phyloP scores from a whole-genome alignment of 192 early-diverging fungal species.

The Entophlyctis helioformis region DNA sequence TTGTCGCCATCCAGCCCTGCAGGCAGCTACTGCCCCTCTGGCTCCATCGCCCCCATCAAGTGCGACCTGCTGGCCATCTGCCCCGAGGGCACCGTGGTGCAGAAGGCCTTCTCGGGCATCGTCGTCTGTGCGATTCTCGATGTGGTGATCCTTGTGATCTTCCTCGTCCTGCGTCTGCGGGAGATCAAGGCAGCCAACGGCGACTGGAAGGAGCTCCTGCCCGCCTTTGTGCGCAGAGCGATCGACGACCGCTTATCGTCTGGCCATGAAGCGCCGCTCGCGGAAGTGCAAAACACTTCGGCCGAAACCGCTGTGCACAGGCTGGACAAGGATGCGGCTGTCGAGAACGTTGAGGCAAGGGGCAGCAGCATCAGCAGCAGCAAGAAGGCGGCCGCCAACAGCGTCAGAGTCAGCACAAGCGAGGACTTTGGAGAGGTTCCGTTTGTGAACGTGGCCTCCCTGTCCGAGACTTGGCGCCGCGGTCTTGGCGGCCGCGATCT shows the following conservation, averaged over 20 bases:
- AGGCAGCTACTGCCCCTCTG: constrained; percentile 39
- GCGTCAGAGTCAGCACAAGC: too few relatives aligned
- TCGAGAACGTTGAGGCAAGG: too few relatives aligned
- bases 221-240: too few relatives aligned
- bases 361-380: too few relatives aligned
- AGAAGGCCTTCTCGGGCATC: constrained; percentile 5
- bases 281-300: not conserved
- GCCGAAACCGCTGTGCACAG: too few relatives aligned
- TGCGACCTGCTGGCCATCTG: constrained; percentile 20
- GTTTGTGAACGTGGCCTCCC: not conserved
- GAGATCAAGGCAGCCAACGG: not conserved
- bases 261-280: too few relatives aligned
- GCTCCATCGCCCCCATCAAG: constrained; percentile 16
- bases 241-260: too few relatives aligned
- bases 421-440: too few relatives aligned
- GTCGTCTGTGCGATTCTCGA: constrained; percentile 8
- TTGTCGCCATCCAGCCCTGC: constrained; percentile 42
- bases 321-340: too few relatives aligned
- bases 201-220: too few relatives aligned
- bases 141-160: constrained; percentile 5
- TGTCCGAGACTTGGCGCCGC: not conserved
- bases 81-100: constrained; percentile 7
- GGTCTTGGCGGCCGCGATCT: not conserved
- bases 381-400: too few relatives aligned
- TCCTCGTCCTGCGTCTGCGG: not conserved